These are phyloP conservation scores for Aquilaria agallochum DNA, from an alignment of 441 rosid genomes.

Conservation along the genomic window DNA sequence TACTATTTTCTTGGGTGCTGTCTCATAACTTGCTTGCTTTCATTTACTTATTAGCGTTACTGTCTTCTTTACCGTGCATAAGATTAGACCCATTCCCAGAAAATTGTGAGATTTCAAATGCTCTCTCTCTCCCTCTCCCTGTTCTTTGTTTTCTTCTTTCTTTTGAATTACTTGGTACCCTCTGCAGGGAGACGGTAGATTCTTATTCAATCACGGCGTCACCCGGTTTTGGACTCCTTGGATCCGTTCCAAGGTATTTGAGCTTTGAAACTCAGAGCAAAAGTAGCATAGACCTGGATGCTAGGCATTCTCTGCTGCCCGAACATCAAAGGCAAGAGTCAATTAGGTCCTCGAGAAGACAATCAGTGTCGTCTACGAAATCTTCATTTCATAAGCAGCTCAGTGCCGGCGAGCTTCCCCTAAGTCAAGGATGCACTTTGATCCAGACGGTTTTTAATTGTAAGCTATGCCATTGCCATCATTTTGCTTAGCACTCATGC, in stretches of 20 bases:
- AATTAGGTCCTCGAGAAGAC: constrained; percentile 42
- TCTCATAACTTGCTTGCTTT: no score
- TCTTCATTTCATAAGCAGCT: constrained; percentile 41
- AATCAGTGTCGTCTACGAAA: constrained; percentile 51
- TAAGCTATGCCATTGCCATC: constrained; percentile 19
- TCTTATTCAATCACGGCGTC: constrained; percentile 70
- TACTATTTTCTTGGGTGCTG: no score
- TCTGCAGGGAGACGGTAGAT: constrained; percentile 54
- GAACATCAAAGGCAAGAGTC: constrained; percentile 37
- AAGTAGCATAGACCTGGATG: constrained; percentile 46
- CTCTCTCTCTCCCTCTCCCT: not conserved
- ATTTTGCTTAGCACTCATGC: not conserved
- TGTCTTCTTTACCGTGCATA: no score
- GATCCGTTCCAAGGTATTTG: constrained; percentile 30
- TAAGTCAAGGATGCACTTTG: constrained; percentile 70
- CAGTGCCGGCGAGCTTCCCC: constrained; percentile 48
- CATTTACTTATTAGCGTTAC: no score
- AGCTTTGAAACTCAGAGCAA: constrained; percentile 24
- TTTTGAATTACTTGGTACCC: not conserved
- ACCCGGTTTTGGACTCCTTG: constrained; percentile 49
- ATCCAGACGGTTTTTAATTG: constrained; percentile 86
- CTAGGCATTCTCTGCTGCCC: constrained; percentile 48
- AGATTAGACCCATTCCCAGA: no score
- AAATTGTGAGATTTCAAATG: no score
- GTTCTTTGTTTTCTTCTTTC: not conserved